These are phyloP conservation scores for Penicillium carneum DNA, from an alignment of 2,329 filamentous ascomycete species.

Conservation along the genomic window DNA sequence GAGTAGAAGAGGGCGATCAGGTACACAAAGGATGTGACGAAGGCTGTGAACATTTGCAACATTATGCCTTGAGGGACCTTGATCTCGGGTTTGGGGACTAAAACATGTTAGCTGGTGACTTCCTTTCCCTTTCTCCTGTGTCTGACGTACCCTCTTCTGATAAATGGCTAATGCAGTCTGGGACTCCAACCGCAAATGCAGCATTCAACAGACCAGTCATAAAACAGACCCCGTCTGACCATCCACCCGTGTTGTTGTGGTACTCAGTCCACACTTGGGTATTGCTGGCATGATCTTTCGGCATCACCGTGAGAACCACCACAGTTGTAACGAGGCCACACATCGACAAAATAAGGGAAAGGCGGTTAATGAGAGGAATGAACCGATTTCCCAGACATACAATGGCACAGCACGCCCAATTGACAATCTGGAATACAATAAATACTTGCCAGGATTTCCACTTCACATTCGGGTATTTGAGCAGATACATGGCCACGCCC, in stretches of 20 bases:
- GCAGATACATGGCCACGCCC: conserved; percentile 43
- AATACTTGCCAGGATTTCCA: conserved; percentile 46
- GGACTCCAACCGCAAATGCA: conserved; percentile 70
- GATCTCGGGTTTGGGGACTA: conserved; percentile 39
- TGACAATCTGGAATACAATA: conserved; percentile 54
- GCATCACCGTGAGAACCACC: conserved; percentile 59
- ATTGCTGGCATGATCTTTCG: conserved; percentile 43
- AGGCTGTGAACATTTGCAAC: conserved; percentile 56
- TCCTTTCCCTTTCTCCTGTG: neutral
- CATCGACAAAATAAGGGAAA: conserved; percentile 62
- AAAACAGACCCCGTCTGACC: conserved; percentile 54
- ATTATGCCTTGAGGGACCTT: conserved; percentile 57
- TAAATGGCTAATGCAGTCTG: conserved; percentile 68
- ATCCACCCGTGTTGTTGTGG: conserved; percentile 42
- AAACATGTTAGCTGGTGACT: neutral
- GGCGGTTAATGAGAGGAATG: conserved; percentile 59
- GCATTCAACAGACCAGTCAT: conserved; percentile 69
- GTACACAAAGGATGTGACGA: conserved; percentile 55
- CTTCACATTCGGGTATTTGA: conserved; percentile 31
- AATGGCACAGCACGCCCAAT: conserved; percentile 59
- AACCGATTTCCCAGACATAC: conserved; percentile 62
- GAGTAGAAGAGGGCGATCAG: conserved; percentile 54
- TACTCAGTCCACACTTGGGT: conserved; percentile 41
- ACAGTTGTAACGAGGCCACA: conserved; percentile 58
- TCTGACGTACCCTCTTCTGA: conserved; percentile 60